Evolutionary conservation across 31 red algal genomes (phyloP), one percentile per base, ranked within the genome.

Genomic region (Odonthalia washingtoniensis): DNA sequence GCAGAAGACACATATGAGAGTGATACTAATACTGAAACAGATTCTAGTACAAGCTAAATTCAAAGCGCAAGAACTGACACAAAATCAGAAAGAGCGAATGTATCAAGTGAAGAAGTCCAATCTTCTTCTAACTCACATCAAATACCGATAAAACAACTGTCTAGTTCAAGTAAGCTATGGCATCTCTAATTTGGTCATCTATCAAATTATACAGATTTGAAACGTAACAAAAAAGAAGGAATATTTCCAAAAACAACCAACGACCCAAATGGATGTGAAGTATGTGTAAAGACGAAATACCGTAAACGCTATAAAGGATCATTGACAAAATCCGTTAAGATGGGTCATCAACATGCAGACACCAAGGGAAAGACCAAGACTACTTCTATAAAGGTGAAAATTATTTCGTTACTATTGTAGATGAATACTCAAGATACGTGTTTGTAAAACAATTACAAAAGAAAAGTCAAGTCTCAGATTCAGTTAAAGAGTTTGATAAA

Each of bases 241-340:
- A n/a, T n/a, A n/a, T n/a, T n/a, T n/a, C n/a, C n/a, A n/a, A 63
- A 77, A 77, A 26, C 78, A 46, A 66, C 21, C 18, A 37, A 41
- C 67, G 37, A 38, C 60, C 38, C 9, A 70, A 41, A 18, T 18
- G 5, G 43, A 40, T 83, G 80, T 38, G 28, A 42, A 45, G 66
- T 53, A 1, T 87, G 84, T 31, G 46, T 53, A 3, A 77, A 77
- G 73, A 38, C 26, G 40, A 87, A 87, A 38, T 87, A 39, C 73
- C 31, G 73, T 18, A 76, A 77, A 35, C n/a, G 38, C 12, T 87
- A 32, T 35, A 28, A 1, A 5, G 84, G 73, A 30, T 68, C 35
- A 38, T 34, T 87, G 35, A 78, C 72, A 12, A 76, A 75, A 42
- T 35, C 5, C 18, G 24, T 32, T 3, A 52, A 26, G 1, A 46